These are phyloP conservation scores for Termitomyces sp. DNA, from an alignment of 768 basidiomycete genomes.

Conservation along the genomic window DNA sequence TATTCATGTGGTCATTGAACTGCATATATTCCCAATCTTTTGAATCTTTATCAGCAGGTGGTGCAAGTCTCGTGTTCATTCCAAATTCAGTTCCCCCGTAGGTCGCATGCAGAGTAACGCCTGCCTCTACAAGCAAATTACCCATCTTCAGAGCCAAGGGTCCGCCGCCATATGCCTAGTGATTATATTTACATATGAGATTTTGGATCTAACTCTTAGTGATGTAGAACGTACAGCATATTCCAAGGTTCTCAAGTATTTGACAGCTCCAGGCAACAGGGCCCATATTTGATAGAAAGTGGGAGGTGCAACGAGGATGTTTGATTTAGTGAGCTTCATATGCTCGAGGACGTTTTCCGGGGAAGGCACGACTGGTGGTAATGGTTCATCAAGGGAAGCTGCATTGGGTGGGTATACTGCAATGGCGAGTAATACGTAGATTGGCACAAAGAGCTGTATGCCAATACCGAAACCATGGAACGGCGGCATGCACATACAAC, in stretches of 20 bases:
- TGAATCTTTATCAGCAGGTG: conserved; percentile 15
- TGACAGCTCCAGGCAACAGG: conserved; percentile 17
- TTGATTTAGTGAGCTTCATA: conserved; percentile 19
- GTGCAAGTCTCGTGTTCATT: background rate
- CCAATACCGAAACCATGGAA: conserved; percentile 32
- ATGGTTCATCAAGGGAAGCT: conserved; percentile 10
- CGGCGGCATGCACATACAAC: conserved; percentile 22
- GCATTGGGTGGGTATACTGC: conserved; percentile 27
- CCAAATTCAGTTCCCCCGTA: conserved; percentile 16
- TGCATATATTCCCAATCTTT: conserved; percentile 12
- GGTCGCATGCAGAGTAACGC: conserved; percentile 5
- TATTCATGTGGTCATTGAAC: conserved; percentile 9
- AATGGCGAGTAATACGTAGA: conserved; percentile 19
- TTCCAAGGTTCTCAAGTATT: conserved; percentile 5
- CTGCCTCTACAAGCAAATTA: conserved; percentile 4
- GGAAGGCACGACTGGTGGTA: conserved; percentile 30
- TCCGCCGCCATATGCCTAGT: conserved; percentile 11
- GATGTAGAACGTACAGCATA: conserved; percentile 4
- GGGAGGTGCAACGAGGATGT: conserved; percentile 29
- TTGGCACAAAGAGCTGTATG: conserved; percentile 22
- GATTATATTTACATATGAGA: background rate
- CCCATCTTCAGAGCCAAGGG: conserved; percentile 9
- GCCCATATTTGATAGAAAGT: conserved; percentile 33
- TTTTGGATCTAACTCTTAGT: background rate
- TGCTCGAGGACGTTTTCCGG: conserved; percentile 33